phyloP scores from a whole-genome alignment of 2,329 filamentous ascomycete species.

The Colletotrichum tamarilloi region DNA sequence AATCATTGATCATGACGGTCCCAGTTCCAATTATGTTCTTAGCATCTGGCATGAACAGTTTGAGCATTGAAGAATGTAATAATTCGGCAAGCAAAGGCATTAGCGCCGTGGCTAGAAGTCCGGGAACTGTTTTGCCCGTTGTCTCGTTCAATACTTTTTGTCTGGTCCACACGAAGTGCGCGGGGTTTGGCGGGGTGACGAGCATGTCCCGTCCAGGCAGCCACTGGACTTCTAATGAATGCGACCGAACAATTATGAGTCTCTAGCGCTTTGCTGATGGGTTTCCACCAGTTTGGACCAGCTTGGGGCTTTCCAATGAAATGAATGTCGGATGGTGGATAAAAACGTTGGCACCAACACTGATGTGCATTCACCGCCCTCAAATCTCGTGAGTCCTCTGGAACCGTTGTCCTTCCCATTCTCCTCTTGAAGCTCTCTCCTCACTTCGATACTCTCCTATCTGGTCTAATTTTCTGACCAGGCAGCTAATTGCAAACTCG shows the following conservation, averaged over 20 bases:
- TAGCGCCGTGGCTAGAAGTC: slow-evolving; percentile 55
- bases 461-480: too few relatives aligned
- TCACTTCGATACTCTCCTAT: too few relatives aligned
- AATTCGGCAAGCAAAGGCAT: slow-evolving; percentile 54
- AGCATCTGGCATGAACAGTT: slow-evolving; percentile 47
- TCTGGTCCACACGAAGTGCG: too few relatives aligned
- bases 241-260: neutral
- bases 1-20: slow-evolving; percentile 47
- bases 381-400: too few relatives aligned
- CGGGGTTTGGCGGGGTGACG: too few relatives aligned
- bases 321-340: too few relatives aligned
- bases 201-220: too few relatives aligned
- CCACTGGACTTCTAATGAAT: neutral
- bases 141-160: slow-evolving; percentile 39
- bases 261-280: neutral
- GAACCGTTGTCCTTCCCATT: too few relatives aligned
- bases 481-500: neutral
- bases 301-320: too few relatives aligned
- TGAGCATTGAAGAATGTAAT: slow-evolving; percentile 51
- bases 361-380: neutral
- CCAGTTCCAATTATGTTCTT: slow-evolving; percentile 42
- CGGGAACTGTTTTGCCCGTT: slow-evolving; percentile 52
- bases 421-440: too few relatives aligned
- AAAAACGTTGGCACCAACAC: neutral
- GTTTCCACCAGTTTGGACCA: neutral